A percentile compares a stretch with the other conserved stretches of the same genome.
These are phyloP conservation scores for Phytopythium oedochilum DNA, from an alignment of 352 stramenopile species.

Conservation along the genomic window DNA sequence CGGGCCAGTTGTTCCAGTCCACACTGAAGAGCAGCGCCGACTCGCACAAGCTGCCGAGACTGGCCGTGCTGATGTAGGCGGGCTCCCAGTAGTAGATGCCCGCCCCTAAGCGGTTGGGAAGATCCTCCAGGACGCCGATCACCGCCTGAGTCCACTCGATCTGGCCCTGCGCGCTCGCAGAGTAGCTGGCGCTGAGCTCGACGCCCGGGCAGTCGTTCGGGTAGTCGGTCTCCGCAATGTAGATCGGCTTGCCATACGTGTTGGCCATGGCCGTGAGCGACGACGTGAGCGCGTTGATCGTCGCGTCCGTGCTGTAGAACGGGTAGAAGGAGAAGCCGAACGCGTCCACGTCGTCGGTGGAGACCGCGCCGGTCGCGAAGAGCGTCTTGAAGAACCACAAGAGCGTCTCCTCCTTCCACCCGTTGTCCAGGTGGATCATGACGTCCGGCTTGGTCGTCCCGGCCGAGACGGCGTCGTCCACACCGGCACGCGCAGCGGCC, in stretches of 20 bases:
- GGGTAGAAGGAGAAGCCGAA: constrained; percentile 30
- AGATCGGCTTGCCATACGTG: constrained; percentile 26
- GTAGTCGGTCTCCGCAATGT: constrained; percentile 27
- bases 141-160: constrained; percentile 20
- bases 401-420: constrained; percentile 24
- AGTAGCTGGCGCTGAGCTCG: constrained; percentile 18
- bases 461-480: constrained; percentile 15
- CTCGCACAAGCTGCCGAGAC: constrained; percentile 21
- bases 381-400: constrained; percentile 24
- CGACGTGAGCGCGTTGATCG: constrained; percentile 18
- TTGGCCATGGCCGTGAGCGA: constrained; percentile 20
- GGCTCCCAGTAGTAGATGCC: constrained; percentile 35
- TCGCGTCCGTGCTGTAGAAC: constrained; percentile 22
- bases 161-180: constrained; percentile 16
- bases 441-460: constrained; percentile 22
- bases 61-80: constrained; percentile 17
- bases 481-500: constrained; percentile 17
- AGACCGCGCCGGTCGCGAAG: constrained; percentile 20
- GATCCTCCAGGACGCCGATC: constrained; percentile 15
- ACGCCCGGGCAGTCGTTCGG: constrained; percentile 22
- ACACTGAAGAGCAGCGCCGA: constrained; percentile 27
- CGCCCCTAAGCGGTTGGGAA: constrained; percentile 18
- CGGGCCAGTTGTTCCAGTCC: constrained; percentile 18
- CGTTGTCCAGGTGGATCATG: constrained; percentile 30
- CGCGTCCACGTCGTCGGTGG: constrained; percentile 20